Percentiles rank a stretch among this genome's conserved stretches.
Evolutionary conservation across 331 rosid species (phyloP).

Genomic region (Arachis monticola): DNA sequence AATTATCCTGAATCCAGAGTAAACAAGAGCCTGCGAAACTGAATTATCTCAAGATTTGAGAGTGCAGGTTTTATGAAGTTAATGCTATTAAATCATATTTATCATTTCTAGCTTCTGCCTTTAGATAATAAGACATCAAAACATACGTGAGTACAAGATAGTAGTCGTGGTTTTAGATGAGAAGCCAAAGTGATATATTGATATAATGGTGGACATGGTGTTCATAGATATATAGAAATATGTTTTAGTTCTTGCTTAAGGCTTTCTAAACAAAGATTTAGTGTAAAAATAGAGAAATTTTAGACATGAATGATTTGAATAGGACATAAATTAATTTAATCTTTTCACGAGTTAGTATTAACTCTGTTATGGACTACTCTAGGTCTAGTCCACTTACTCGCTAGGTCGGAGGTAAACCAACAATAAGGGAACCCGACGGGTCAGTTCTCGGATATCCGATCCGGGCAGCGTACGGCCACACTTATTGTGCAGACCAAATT

Average conservation of each 20-base stretch:
- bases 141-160: neutral
- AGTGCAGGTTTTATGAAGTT: neutral
- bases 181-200: neutral
- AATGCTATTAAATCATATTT: slow-evolving; percentile 9
- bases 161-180: neutral
- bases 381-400: too few relatives aligned
- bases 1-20: slow-evolving; percentile 16
- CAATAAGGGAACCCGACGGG: too few relatives aligned
- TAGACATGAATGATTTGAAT: slow-evolving; percentile 19
- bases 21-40: slow-evolving; percentile 22
- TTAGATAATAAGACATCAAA: slow-evolving; percentile 25
- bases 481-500: too few relatives aligned
- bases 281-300: neutral
- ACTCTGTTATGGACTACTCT: neutral
- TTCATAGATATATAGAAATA: neutral
- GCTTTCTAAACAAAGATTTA: slow-evolving; percentile 3
- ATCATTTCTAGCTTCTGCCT: slow-evolving; percentile 17
- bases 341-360: slow-evolving; percentile 14
- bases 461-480: too few relatives aligned
- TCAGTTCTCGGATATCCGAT: too few relatives aligned
- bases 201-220: slow-evolving; percentile 1
- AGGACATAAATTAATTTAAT: neutral
- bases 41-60: slow-evolving; percentile 28
- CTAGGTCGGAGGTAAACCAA: too few relatives aligned
- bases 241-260: slow-evolving; percentile 11